Base-by-base conservation (phyloP, 2,329 filamentous ascomycete genomes). In the Cladobotryum protrusum region DNA sequence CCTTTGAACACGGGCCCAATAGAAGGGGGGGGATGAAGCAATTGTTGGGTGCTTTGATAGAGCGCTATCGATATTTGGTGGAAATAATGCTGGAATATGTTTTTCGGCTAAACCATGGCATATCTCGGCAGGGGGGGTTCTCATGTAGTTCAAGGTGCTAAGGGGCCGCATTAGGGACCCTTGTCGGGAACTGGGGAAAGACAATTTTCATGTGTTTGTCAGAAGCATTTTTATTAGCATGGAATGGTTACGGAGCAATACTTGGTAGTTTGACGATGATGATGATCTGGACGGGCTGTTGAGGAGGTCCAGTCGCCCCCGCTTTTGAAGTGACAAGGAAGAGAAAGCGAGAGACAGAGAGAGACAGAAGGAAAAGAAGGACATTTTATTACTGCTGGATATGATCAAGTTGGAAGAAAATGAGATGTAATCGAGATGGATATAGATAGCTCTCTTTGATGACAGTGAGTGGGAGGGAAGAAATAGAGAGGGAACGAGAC, bases 241-340 rank as follows among this genome's bases (percentile, higher is more conserved):
- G 24, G 11, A 9, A 29, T 29, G 24, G 24, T 29, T 29, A 29
- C 24, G 24, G 24, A 29, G 24, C 11, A 29, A 8, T 6, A 29
- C 24, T 29, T 29, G 24, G 24, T 2, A 6, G 6, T 29, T 40
- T 51, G 45, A 46, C 49, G 49, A 52, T 49, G 50, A 49, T 52
- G 49, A 52, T 49, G 50, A 49, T 52, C 46, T 45, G 49, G 47
- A 49, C 37, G 20, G 46, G 24, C 24, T 29, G 6, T 14, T 42
- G 41, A 43, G 47, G 46, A 45, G n/a, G 39, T 50, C 42, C 41
- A 49, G 36, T 46, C 43, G 43, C 44, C 50, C 50, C 50, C 50
- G 50, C 50, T 52, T 52, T 32, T 15, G 29, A 49, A 47, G 43
- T 37, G 39, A 46, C 46, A 17, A 24, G 40, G 7, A 24, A 3